A percentile compares a stretch with the other conserved stretches of the same genome.
Evolutionary conservation across 208 protist genomes (phyloP).

Genomic region (Trichomonas vaginalis): DNA sequence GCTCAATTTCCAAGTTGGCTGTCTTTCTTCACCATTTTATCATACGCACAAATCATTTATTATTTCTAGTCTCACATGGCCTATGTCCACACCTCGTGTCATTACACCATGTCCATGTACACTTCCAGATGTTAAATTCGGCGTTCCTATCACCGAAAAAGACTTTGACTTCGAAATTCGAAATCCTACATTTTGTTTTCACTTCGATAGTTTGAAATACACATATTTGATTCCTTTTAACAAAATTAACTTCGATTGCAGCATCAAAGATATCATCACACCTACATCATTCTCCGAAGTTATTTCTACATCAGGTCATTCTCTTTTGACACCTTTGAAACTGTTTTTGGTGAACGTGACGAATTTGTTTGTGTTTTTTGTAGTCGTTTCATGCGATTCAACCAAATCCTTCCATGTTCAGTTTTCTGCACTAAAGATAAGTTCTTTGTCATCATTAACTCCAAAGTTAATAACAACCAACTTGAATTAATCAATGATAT

Average conservation of each 20-base stretch:
- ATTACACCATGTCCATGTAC: background rate
- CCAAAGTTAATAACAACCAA: background rate
- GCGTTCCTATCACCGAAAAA: background rate
- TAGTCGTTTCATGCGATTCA: background rate
- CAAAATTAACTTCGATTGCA: background rate
- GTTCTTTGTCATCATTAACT: background rate
- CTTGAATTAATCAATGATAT: background rate
- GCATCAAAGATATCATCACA: background rate
- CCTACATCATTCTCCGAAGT: background rate
- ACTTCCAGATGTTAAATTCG: background rate
- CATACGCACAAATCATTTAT: background rate
- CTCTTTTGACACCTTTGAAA: background rate
- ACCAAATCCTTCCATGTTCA: background rate
- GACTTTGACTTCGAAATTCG: background rate
- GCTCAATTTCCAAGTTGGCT: too few relatives aligned
- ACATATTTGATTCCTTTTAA: background rate
- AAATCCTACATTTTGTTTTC: background rate
- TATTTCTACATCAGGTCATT: background rate
- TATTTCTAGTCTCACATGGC: background rate
- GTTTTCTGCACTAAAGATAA: background rate
- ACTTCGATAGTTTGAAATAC: background rate
- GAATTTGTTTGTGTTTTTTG: background rate
- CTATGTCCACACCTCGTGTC: background rate
- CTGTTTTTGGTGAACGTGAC: background rate
- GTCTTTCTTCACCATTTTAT: too few relatives aligned